Evolutionary conservation across 1,284 basidiomycete genomes (phyloP).

Genomic region (Phellinidium pouzarii): DNA sequence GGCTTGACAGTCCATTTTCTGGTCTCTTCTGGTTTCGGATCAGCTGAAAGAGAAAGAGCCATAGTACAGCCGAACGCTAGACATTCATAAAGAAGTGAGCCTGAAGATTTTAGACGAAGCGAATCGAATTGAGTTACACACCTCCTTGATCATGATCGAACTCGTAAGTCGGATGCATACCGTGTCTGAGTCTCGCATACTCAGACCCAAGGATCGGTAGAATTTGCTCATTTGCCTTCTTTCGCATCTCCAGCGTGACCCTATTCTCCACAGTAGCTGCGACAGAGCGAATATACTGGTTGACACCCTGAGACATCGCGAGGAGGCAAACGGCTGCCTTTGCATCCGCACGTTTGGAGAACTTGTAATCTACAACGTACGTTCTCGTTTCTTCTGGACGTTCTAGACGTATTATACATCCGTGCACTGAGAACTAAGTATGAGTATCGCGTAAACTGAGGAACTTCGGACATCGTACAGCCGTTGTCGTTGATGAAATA

Average conservation of each 20-base stretch:
- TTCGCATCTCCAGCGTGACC: constrained; percentile 36
- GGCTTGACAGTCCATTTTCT: constrained; percentile 39
- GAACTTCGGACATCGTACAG: constrained; percentile 31
- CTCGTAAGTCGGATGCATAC: constrained; percentile 33
- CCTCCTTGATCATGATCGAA: constrained; percentile 42
- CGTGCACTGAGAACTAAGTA: constrained; percentile 39
- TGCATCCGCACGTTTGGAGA: constrained; percentile 52
- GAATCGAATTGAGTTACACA: constrained; percentile 23
- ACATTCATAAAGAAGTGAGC: background rate
- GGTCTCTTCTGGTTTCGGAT: constrained; percentile 26
- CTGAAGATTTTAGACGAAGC: constrained; percentile 2
- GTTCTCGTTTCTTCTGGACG: constrained; percentile 43
- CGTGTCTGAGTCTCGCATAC: constrained; percentile 35
- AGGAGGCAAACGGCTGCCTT: constrained; percentile 55
- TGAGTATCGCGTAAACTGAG: background rate
- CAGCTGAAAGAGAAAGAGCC: constrained; percentile 32
- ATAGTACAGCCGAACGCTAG: constrained; percentile 51
- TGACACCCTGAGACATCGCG: constrained; percentile 54
- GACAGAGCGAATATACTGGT: constrained; percentile 45
- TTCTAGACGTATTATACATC: constrained; percentile 51
- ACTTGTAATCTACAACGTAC: constrained; percentile 52
- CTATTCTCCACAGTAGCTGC: constrained; percentile 36
- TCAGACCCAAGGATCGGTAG: constrained; percentile 39
- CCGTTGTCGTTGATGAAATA: constrained; percentile 38
- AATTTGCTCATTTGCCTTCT: constrained; percentile 36